Conservation (phyloP, 2,329 filamentous ascomycete species). For the Verticillium nonalfalfae region DNA sequence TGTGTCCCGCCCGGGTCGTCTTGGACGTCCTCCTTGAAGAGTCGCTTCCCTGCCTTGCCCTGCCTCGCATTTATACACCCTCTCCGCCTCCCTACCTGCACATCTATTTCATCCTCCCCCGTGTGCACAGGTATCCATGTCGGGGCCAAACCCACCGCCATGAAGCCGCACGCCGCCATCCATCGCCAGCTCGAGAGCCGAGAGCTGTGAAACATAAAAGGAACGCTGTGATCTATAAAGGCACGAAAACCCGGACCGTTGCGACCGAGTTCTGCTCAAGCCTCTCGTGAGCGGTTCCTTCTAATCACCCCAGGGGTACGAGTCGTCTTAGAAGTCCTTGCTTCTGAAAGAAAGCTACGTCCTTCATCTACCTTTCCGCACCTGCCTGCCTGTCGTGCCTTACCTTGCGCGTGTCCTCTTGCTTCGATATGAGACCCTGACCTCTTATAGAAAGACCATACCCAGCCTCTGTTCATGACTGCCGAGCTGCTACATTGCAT, state of each 20-base stretch:
- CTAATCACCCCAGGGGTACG: not conserved
- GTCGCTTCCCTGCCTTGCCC: not conserved
- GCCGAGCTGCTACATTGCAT: not conserved
- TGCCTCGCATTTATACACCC: not conserved
- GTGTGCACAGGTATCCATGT: not conserved
- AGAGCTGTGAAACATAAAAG: not conserved
- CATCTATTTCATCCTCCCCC: not conserved
- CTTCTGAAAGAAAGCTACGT: not conserved
- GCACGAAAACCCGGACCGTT: not conserved
- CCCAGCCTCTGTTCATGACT: not conserved
- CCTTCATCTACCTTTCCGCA: not conserved
- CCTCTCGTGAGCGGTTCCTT: not conserved
- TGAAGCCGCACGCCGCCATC: not conserved
- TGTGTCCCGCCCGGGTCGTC: not conserved
- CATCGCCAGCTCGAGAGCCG: not conserved
- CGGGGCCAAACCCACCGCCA: not conserved
- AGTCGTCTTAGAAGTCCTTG: not conserved
- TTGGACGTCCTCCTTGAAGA: not conserved
- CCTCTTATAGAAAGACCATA: not conserved
- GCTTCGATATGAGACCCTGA: not conserved
- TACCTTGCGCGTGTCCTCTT: not conserved
- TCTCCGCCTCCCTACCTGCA: too few relatives aligned
- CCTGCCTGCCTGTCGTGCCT: conserved; percentile 2
- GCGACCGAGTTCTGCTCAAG: not conserved
- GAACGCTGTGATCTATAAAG: not conserved